Percentiles rank a stretch among this genome's conserved stretches.
These are phyloP conservation scores for Amborella trichopoda DNA, from an alignment of 164 flowering plant species.

Conservation along the genomic window DNA sequence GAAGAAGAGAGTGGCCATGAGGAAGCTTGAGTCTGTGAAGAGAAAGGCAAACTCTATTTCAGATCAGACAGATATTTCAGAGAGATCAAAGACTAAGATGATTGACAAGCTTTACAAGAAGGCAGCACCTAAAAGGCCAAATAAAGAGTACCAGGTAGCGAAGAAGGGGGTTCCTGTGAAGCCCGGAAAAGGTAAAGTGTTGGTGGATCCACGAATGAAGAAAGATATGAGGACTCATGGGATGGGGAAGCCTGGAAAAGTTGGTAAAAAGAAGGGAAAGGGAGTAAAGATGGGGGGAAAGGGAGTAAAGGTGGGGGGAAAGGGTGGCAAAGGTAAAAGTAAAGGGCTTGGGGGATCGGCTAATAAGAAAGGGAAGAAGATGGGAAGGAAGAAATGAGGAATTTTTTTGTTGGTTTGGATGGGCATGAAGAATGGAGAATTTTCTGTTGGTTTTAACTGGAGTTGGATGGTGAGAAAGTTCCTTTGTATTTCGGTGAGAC, in stretches of 20 bases:
- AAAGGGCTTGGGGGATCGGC: conserved; percentile 29
- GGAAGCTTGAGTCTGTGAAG: conserved; percentile 72
- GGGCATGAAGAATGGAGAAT: conserved; percentile 2
- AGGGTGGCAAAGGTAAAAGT: conserved; percentile 19
- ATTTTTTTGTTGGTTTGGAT: no score
- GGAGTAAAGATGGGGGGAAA: conserved; percentile 41
- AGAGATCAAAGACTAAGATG: conserved; percentile 66
- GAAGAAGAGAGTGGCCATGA: conserved; percentile 71
- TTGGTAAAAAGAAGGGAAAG: conserved; percentile 40
- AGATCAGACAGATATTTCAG: conserved; percentile 68
- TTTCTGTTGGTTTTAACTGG: background rate
- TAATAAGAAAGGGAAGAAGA: conserved; percentile 15
- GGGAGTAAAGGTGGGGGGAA: conserved; percentile 21
- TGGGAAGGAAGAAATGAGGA: conserved; percentile 14
- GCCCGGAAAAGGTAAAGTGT: conserved; percentile 71
- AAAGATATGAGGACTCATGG: conserved; percentile 58
- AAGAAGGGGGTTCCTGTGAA: conserved; percentile 91
- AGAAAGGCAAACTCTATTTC: conserved; percentile 77
- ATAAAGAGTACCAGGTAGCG: conserved; percentile 84
- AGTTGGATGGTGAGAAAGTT: background rate
- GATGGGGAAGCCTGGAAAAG: conserved; percentile 41
- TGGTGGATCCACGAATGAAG: conserved; percentile 88
- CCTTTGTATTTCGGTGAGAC: no score
- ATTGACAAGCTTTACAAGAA: conserved; percentile 76
- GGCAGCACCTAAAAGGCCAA: conserved; percentile 60